Evolutionary conservation across 2,329 filamentous ascomycete species (phyloP), one percentile per base, ranked within the genome.

Genomic region (Trichoderma sp.): DNA sequence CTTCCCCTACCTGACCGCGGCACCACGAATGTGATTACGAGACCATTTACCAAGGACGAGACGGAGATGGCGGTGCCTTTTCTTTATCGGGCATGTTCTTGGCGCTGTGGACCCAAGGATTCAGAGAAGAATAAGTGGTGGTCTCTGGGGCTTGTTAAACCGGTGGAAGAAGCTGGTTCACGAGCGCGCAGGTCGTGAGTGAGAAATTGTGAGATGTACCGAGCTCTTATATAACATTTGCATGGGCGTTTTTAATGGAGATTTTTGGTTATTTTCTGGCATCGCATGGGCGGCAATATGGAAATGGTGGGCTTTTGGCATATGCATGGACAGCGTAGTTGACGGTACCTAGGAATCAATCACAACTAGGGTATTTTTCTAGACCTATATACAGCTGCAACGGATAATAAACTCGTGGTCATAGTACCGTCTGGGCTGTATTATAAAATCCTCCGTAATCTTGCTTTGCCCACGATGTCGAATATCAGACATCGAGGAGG

Each of bases 61-160:
- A 79, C 80, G 1, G 82, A 84, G 72, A 79, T 76, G 61, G 80
- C 77, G 3, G 78, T 87, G n/a, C 84, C 85, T 0, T 87, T 87
- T 73, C 68, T 85, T 32, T 79, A 82, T 67, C 79, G 80, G n/a
- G 85, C 82, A 7, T 88, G 86, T 74, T 87, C 86, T 4, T 87
- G 83, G 84, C 79, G 75, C 12, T 88, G 86, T 63, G 77, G 85
- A 0, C 85, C 85, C 8, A 71, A 53, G 61, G 61, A 70, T 26
- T 47, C 30, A 17, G 43, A 26, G 30, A 55, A 65, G 15, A 55
- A 47, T 9, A 43, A 58, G 12, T 70, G 67, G 39, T 76, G 78
- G 79, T 58, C 71, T 58, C 34, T 79, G 12, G 74, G 73, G 30
- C 68, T 58, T n/a, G 74, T 74, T 4, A 72, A 74, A 68, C 36